phyloP scores from a whole-genome alignment of 177 flowering plant genomes.

The Vitis hybrid region DNA sequence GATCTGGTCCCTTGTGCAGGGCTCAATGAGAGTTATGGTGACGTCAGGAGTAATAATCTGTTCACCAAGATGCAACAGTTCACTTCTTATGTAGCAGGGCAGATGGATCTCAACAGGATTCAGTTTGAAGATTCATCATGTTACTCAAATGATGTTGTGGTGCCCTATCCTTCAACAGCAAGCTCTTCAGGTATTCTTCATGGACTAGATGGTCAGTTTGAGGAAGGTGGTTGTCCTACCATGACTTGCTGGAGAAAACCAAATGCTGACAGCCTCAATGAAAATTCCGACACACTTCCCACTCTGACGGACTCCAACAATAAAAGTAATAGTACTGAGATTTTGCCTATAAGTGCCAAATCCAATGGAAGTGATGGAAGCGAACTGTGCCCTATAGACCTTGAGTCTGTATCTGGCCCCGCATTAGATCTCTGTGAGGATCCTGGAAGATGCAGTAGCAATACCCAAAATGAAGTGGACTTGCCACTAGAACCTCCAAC shows the following conservation, averaged over 20 bases:
- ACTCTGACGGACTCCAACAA: conserved; percentile 6
- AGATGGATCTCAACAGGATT: conserved; percentile 42
- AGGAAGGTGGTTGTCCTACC: conserved; percentile 7
- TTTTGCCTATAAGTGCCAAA: conserved; percentile 5
- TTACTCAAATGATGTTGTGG: conserved; percentile 18
- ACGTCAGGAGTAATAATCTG: not conserved
- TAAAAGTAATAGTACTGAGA: conserved; percentile 2
- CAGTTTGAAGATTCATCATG: conserved; percentile 32
- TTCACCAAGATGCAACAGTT: conserved; percentile 10
- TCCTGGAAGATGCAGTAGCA: not conserved
- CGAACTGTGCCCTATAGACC: conserved; percentile 13
- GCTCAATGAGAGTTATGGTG: conserved; percentile 6
- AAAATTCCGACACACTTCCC: conserved; percentile 12
- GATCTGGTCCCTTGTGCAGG: conserved; percentile 26
- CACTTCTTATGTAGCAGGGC: not conserved
- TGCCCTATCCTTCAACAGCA: conserved; percentile 18
- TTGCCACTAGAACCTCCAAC: conserved; percentile 1
- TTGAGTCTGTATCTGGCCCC: conserved; percentile 17
- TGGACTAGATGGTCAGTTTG: conserved; percentile 6
- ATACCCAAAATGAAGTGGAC: conserved; percentile 4
- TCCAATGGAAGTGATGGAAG: conserved; percentile 4
- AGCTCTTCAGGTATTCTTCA: conserved; percentile 20
- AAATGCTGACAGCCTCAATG: conserved; percentile 7
- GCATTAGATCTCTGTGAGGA: conserved; percentile 11
- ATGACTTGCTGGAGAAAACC: conserved; percentile 14